phyloP scores from a whole-genome alignment of 2,329 filamentous ascomycete genomes.

The Colletotrichum plurivorum region DNA sequence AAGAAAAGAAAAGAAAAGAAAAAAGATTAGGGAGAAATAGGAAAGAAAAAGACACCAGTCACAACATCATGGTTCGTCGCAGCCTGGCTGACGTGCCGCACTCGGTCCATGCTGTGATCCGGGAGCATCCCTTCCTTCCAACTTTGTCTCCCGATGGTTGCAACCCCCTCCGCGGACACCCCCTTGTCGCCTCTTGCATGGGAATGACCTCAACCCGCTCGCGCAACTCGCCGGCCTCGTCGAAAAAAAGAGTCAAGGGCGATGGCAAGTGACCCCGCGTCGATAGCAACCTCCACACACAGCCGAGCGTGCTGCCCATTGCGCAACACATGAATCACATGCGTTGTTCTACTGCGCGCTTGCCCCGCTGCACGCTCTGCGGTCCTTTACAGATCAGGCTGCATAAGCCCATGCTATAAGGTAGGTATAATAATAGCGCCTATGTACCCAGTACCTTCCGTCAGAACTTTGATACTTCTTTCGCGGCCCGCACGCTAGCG shows the following conservation, averaged over 20 bases:
- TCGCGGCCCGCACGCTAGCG: too few species aligned
- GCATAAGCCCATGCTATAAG: slow-evolving; percentile 11
- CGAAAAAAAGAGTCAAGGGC: not conserved
- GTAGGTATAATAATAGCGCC: slow-evolving; percentile 16
- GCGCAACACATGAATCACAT: slow-evolving; percentile 28
- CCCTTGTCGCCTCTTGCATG: not conserved
- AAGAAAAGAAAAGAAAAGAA: too few species aligned
- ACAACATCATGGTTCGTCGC: not conserved
- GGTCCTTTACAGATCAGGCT: slow-evolving; percentile 19
- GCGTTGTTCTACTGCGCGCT: slow-evolving; percentile 6
- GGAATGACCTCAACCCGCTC: not conserved
- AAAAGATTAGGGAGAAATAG: too few species aligned
- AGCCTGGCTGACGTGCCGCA: not conserved
- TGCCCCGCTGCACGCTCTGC: not conserved
- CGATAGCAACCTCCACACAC: slow-evolving; percentile 1
- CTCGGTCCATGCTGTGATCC: too few species aligned
- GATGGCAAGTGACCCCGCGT: slow-evolving; percentile 7
- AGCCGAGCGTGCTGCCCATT: slow-evolving; percentile 9
- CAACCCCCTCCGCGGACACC: not conserved
- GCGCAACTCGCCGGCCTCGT: not conserved
- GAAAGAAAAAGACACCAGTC: not conserved
- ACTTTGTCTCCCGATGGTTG: not conserved
- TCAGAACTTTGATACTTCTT: not conserved
- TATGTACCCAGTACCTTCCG: slow-evolving; percentile 28
- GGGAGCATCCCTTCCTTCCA: too few species aligned